Percentiles rank a stretch among this genome's conserved stretches.
These are phyloP conservation scores for Paecilomyces sp. DNA, from an alignment of 2,329 filamentous ascomycete species.

Conservation along the genomic window DNA sequence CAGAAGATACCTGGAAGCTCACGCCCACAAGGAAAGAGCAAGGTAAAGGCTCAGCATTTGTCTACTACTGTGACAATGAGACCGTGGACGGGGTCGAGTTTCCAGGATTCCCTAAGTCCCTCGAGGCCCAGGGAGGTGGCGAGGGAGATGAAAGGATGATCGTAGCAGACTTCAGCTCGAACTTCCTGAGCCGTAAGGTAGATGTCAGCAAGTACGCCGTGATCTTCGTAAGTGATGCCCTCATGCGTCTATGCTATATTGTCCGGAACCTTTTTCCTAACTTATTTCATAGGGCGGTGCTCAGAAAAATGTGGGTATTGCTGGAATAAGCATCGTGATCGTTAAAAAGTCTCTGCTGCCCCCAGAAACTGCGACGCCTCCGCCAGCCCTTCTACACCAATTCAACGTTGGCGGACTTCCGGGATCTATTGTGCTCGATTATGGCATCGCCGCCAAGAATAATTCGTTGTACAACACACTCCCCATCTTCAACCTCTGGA, in stretches of 20 bases:
- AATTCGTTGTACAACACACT: constrained; percentile 95
- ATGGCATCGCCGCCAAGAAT: constrained; percentile 80
- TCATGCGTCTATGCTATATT: constrained; percentile 1
- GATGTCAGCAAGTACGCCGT: constrained; percentile 71
- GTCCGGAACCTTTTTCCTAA: constrained; percentile 7
- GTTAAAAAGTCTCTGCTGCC: constrained; percentile 75
- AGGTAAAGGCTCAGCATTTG: constrained; percentile 52
- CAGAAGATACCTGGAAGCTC: constrained; percentile 68
- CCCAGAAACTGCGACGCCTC: constrained; percentile 57
- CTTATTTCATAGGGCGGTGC: constrained; percentile 52
- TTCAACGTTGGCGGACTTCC: constrained; percentile 62
- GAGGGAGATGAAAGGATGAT: constrained; percentile 66
- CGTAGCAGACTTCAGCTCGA: constrained; percentile 88
- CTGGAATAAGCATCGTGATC: constrained; percentile 80
- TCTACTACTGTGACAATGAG: constrained; percentile 92
- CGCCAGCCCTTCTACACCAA: constrained; percentile 61
- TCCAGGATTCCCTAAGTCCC: constrained; percentile 59
- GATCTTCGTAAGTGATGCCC: constrained; percentile 61
- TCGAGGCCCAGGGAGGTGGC: constrained; percentile 48
- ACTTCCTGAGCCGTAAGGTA: constrained; percentile 76
- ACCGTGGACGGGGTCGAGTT: constrained; percentile 86
- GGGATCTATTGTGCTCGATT: constrained; percentile 68
- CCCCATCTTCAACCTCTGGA: constrained; percentile 87
- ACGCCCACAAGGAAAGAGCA: constrained; percentile 53
- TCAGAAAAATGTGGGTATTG: constrained; percentile 86